Conservation (phyloP, 1,139 yeast species). For the Debaryomycetaceae sp. region DNA sequence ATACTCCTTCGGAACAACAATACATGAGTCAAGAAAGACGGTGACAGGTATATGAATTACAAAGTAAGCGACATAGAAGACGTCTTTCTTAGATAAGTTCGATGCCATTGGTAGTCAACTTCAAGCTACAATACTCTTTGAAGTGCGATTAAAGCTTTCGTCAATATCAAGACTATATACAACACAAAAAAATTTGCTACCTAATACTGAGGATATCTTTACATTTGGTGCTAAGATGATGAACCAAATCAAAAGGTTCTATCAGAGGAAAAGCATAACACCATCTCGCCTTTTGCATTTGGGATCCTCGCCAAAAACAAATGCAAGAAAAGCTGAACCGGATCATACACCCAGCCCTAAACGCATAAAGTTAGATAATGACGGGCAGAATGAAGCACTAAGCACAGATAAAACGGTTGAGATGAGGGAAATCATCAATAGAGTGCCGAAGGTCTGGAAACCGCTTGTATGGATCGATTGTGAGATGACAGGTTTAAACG, state of each 20-base stretch:
- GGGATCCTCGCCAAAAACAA: background rate
- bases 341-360: background rate
- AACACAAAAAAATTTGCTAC: too few relatives aligned
- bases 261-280: background rate
- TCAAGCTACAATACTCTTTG: too few relatives aligned
- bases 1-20: constrained; percentile 57
- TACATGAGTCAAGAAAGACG: constrained; percentile 65
- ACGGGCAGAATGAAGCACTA: background rate
- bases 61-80: constrained; percentile 48
- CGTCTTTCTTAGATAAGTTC: constrained; percentile 22
- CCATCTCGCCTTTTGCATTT: background rate
- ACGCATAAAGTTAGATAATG: background rate
- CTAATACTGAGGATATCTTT: too few relatives aligned
- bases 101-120: background rate
- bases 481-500: constrained; percentile 89
- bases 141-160: too few relatives aligned
- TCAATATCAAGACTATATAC: too few relatives aligned
- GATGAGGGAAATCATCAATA: constrained; percentile 6
- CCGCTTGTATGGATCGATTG: constrained; percentile 83
- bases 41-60: constrained; percentile 72
- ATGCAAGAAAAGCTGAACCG: background rate
- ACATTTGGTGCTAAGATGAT: background rate
- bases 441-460: constrained; percentile 10
- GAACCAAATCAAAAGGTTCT: background rate
- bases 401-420: background rate